Percentiles rank a stretch among this genome's conserved stretches.
Conservation (phyloP, 768 basidiomycete species). For the Dioszegia hungarica region DNA sequence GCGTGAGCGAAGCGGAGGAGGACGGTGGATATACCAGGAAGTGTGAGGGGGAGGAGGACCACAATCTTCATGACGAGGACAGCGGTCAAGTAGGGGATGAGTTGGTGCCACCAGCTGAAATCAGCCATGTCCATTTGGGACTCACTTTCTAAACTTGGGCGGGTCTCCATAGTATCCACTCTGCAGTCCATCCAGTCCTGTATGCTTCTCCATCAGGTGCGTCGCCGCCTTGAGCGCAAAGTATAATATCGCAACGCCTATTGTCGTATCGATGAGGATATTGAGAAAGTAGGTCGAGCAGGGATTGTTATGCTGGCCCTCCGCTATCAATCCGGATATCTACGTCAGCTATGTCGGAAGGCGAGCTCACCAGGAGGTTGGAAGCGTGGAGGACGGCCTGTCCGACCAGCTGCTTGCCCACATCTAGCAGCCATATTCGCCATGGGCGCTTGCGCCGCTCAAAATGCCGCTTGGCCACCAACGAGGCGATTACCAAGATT, state of each 20-base stretch:
- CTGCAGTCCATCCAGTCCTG: slow-evolving; percentile 69
- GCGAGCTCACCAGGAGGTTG: slow-evolving; percentile 52
- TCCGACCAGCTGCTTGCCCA: slow-evolving; percentile 81
- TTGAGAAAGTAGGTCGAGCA: slow-evolving; percentile 85
- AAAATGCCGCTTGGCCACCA: slow-evolving; percentile 81
- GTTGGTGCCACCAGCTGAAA: slow-evolving; percentile 40
- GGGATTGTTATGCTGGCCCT: slow-evolving; percentile 66
- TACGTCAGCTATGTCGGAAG: slow-evolving; percentile 49
- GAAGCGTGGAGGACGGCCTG: slow-evolving; percentile 45
- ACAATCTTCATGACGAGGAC: slow-evolving; percentile 85
- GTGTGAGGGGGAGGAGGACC: slow-evolving; percentile 65
- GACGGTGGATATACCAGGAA: slow-evolving; percentile 59
- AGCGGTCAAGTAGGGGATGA: slow-evolving; percentile 73
- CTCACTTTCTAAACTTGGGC: slow-evolving; percentile 68
- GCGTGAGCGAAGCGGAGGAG: slow-evolving; percentile 76
- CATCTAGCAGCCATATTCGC: slow-evolving; percentile 94
- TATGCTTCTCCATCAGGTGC: slow-evolving; percentile 60
- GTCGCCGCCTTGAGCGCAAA: slow-evolving; percentile 63
- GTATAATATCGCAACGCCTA: slow-evolving; percentile 82
- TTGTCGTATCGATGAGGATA: slow-evolving; percentile 82
- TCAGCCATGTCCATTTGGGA: slow-evolving; percentile 28
- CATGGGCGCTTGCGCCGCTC: slow-evolving; percentile 82
- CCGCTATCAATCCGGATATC: slow-evolving; percentile 70
- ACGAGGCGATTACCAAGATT: slow-evolving; percentile 76
- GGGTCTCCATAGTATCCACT: slow-evolving; percentile 86